These are phyloP conservation scores for Suillus spraguei DNA, from an alignment of 768 basidiomycete genomes.

Conservation along the genomic window DNA sequence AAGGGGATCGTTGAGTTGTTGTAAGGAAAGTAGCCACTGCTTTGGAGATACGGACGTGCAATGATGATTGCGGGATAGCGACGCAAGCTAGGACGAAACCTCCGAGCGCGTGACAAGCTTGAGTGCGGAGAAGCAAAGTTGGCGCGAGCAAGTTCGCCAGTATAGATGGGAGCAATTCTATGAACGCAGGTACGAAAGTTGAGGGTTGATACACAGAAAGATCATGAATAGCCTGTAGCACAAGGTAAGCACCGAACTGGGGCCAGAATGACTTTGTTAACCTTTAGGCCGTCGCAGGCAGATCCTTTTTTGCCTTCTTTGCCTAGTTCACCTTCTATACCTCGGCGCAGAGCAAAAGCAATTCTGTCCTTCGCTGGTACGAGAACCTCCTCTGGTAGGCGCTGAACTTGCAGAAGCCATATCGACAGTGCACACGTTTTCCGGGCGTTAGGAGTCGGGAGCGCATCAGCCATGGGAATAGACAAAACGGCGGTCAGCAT, in stretches of 20 bases:
- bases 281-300: slow-evolving; percentile 76
- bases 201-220: slow-evolving; percentile 62
- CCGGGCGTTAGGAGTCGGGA: slow-evolving; percentile 84
- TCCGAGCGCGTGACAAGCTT: slow-evolving; percentile 77
- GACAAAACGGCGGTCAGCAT: slow-evolving; percentile 68
- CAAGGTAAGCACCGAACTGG: slow-evolving; percentile 16
- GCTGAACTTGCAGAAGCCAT: slow-evolving; percentile 71
- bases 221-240: slow-evolving; percentile 70
- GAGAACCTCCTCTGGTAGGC: slow-evolving; percentile 64
- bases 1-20: slow-evolving; percentile 36
- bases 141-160: slow-evolving; percentile 64
- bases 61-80: slow-evolving; percentile 45
- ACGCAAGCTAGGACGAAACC: slow-evolving; percentile 63
- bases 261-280: slow-evolving; percentile 30
- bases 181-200: slow-evolving; percentile 72
- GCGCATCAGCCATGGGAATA: slow-evolving; percentile 66
- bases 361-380: slow-evolving; percentile 67
- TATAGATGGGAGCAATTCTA: slow-evolving; percentile 59
- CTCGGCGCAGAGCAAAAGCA: slow-evolving; percentile 70
- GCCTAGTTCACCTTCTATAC: slow-evolving; percentile 81
- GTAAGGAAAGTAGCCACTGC: slow-evolving; percentile 52
- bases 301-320: slow-evolving; percentile 91
- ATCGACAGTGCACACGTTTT: slow-evolving; percentile 83
- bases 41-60: slow-evolving; percentile 57
- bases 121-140: slow-evolving; percentile 63